These are phyloP conservation scores for Coix lacrymajobi DNA, from an alignment of 176 grass and related monocot species.

Conservation along the genomic window DNA sequence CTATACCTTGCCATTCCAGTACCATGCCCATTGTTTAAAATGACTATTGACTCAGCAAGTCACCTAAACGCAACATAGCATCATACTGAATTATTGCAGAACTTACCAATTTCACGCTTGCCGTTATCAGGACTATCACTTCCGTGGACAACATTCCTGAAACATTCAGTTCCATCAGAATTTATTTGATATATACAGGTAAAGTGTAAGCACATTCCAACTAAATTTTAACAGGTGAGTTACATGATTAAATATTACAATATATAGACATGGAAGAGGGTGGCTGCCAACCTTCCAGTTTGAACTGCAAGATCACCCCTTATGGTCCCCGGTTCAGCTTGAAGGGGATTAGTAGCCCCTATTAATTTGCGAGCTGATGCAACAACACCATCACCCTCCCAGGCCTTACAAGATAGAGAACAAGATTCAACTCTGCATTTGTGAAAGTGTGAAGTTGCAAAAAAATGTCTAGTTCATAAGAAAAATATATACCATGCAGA, in stretches of 20 bases:
- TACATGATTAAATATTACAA: not conserved
- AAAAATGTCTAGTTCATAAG: not conserved
- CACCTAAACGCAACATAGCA: not conserved
- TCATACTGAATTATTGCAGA: slow-evolving; percentile 6
- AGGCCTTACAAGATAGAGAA: slow-evolving; percentile 52
- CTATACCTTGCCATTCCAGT: not conserved
- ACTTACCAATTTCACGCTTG: slow-evolving; percentile 75
- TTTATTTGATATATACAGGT: not conserved
- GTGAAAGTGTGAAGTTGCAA: not conserved
- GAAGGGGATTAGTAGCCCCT: slow-evolving; percentile 91
- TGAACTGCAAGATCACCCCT: slow-evolving; percentile 95
- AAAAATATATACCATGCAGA: slow-evolving; percentile 81
- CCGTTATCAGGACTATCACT: slow-evolving; percentile 95
- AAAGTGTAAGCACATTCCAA: not conserved
- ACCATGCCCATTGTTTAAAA: not conserved
- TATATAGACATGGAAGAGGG: not conserved
- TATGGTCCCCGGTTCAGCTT: slow-evolving; percentile 93
- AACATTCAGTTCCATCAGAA: slow-evolving; percentile 18
- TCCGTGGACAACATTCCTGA: slow-evolving; percentile 96
- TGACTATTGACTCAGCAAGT: not conserved
- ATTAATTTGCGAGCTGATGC: slow-evolving; percentile 94
- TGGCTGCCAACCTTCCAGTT: slow-evolving; percentile 69
- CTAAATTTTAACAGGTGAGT: not conserved
- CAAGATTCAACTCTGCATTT: not conserved
- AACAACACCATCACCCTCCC: slow-evolving; percentile 87